Base-by-base conservation (phyloP, 208 protist species). In the Leishmania aethiopica region DNA sequence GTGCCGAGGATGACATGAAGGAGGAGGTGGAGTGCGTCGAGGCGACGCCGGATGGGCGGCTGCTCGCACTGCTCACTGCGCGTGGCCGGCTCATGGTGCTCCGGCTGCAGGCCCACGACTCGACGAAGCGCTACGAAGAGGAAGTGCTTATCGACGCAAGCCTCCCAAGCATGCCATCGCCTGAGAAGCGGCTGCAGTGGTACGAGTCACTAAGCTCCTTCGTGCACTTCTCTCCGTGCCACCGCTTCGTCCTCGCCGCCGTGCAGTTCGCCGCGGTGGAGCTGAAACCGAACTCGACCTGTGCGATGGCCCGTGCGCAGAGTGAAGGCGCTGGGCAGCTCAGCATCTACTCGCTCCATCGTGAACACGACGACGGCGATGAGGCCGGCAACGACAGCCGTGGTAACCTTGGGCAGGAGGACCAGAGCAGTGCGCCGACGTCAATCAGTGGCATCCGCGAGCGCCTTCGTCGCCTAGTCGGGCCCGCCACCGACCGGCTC, bases 11-110 rank as follows among this genome's bases (percentile, higher is more conserved):
- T 77, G 86, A 79, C 66, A 80, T 95, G 66, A 75, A 78, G 35
- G 91, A 94, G 79, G 91, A 96, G 64, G 91, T 96, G n/a, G 91
- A 95, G 83, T 84, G 87, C 42, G 81, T 94, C 28, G 79, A 89
- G 72, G 84, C 93, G 7, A 92, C 93, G 0, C 80, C 84, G 17
- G 88, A 88, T 80, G 91, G 90, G 28, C 79, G 81, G 10, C 79
- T 96, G 3, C 53, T 96, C 37, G 93, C 93, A 11, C 78, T 96
- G 37, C 84, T 96, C 69, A 95, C 91, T 5, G 91, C 93, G 77
- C 88, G 86, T 64, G 91, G 87, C 13, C 83, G 87, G 62, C 86
- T 96, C 55, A 86, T 91, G 7, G 91, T 95, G 10, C 93, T 89
- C 59, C 83, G 86, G 7, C 79, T 93, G 71, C 88, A 86, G 51